A percentile compares a stretch with the other conserved stretches of the same genome.
Evolutionary conservation across 73 alveolate species (phyloP).

Genomic region (Stentor coeruleus): DNA sequence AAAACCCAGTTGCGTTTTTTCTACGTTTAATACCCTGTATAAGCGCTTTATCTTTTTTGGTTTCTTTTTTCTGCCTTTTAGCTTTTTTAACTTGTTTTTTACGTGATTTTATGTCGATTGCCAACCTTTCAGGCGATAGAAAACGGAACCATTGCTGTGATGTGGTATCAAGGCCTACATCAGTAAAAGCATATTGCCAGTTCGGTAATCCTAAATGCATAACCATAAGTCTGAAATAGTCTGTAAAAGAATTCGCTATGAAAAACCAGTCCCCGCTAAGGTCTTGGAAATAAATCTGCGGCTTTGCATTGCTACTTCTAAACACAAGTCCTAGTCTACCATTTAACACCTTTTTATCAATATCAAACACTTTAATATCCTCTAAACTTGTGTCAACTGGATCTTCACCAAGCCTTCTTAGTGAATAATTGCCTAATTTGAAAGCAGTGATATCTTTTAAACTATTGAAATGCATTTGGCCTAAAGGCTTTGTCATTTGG

Average conservation of each 20-base stretch:
- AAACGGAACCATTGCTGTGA: constrained; percentile 69
- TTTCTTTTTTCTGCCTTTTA: constrained; percentile 44
- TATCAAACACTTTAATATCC: constrained; percentile 58
- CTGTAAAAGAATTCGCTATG: constrained; percentile 75
- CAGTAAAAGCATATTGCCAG: constrained; percentile 79
- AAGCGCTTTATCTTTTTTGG: constrained; percentile 16
- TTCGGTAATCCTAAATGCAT: constrained; percentile 78
- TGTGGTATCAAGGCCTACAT: constrained; percentile 72
- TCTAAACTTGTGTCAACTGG: constrained; percentile 26
- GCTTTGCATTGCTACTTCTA: constrained; percentile 40
- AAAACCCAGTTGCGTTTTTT: constrained; percentile 16
- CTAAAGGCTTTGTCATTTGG: constrained; percentile 57
- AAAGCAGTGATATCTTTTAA: constrained; percentile 59
- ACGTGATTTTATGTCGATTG: constrained; percentile 65
- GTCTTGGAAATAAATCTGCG: constrained; percentile 71
- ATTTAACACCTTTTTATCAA: constrained; percentile 61
- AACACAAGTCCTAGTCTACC: constrained; percentile 66
- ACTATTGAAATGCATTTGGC: constrained; percentile 66
- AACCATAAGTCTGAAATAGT: constrained; percentile 75
- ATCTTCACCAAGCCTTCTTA: constrained; percentile 60
- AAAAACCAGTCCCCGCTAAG: constrained; percentile 65
- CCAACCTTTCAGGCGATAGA: constrained; percentile 72
- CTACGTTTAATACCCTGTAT: constrained; percentile 6
- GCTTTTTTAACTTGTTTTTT: constrained; percentile 50
- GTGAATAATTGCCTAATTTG: constrained; percentile 32